phyloP scores from a whole-genome alignment of 139 green algal species.

The Eudorina sp. region DNA sequence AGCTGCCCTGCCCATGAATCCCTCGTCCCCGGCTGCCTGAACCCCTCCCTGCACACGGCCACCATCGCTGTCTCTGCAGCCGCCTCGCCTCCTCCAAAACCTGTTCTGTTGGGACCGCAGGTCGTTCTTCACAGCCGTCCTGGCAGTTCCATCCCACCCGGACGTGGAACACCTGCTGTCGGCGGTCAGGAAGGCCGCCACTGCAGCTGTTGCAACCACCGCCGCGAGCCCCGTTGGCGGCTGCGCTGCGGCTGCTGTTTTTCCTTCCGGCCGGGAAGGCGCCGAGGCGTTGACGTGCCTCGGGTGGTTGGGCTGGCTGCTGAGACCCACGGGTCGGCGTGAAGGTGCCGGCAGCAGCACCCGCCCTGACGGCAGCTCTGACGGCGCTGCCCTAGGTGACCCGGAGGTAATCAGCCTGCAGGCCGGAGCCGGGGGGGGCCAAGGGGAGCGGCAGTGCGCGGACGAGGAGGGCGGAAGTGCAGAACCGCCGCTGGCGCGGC shows the following conservation, averaged over 20 bases:
- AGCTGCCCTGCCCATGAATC: too few relatives aligned
- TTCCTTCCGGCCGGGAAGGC: neutral
- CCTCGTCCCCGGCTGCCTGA: too few relatives aligned
- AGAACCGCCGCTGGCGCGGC: neutral
- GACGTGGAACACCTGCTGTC: neutral
- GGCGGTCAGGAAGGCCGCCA: neutral
- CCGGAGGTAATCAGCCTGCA: too few relatives aligned
- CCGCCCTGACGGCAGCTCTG: too few relatives aligned
- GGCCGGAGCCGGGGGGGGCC: too few relatives aligned
- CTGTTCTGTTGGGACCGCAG: neutral
- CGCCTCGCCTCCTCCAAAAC: too few relatives aligned
- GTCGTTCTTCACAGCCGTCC: neutral
- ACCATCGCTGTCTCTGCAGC: too few relatives aligned
- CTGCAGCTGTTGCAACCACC: neutral
- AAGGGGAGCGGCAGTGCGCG: neutral
- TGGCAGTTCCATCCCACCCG: neutral
- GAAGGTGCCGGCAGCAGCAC: too few relatives aligned
- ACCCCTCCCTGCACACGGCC: too few relatives aligned
- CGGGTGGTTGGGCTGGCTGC: slow-evolving; percentile 11
- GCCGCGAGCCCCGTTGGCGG: neutral
- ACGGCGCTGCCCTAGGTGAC: too few relatives aligned
- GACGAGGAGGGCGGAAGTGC: neutral
- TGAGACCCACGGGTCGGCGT: too few relatives aligned
- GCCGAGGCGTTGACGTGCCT: slow-evolving; percentile 7
- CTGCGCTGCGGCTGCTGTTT: neutral